Conservation (phyloP, 2,329 filamentous ascomycete species). For the Botrytis sinoallii region DNA sequence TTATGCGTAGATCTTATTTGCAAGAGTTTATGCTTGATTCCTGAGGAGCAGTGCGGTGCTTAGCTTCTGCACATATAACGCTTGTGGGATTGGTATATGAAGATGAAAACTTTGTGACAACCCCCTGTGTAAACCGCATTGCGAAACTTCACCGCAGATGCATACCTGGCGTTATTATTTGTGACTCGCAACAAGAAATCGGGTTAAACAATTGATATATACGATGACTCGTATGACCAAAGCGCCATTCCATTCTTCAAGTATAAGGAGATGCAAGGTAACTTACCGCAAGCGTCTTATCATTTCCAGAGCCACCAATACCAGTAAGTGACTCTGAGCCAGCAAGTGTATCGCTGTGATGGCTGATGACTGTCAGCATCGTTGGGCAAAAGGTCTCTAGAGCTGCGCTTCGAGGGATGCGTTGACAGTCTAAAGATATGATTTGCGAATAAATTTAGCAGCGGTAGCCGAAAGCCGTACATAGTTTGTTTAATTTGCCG, state of each 20-base stretch:
- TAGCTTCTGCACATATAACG: neutral
- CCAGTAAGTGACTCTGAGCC: neutral
- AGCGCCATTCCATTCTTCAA: neutral
- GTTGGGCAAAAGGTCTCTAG: neutral
- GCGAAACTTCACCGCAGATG: neutral
- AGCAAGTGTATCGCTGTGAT: neutral
- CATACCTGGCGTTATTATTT: too few species aligned
- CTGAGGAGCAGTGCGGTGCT: neutral
- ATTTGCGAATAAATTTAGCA: slow-evolving; percentile 20
- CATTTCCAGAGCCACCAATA: neutral
- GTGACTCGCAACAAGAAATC: neutral
- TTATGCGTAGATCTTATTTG: neutral
- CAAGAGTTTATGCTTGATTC: neutral
- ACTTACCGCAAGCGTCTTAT: neutral
- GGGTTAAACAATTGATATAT: neutral
- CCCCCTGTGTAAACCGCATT: neutral
- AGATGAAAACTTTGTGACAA: neutral
- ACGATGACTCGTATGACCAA: neutral
- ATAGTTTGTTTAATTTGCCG: slow-evolving; percentile 17
- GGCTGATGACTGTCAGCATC: neutral
- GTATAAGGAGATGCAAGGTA: neutral
- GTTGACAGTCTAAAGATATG: slow-evolving; percentile 14
- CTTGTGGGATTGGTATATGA: neutral
- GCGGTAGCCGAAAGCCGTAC: neutral
- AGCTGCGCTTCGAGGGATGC: neutral